phyloP scores from a whole-genome alignment of 331 rosid genomes.

The Quercus lobata region DNA sequence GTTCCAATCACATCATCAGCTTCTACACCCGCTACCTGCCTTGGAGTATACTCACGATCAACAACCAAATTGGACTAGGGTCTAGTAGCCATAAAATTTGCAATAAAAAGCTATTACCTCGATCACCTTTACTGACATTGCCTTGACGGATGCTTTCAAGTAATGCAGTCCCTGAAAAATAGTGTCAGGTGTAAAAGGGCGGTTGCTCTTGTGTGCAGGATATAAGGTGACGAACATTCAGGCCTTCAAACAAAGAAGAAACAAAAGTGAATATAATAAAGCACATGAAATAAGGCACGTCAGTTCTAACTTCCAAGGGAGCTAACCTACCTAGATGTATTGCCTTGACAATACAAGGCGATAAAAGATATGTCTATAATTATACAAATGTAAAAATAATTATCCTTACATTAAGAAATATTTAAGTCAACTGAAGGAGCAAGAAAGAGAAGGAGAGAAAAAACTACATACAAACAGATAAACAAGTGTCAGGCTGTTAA shows the following conservation, averaged over 20 bases:
- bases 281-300: background rate
- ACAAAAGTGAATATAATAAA: slow-evolving; percentile 9
- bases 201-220: slow-evolving; percentile 90
- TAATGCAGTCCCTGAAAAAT: slow-evolving; percentile 95
- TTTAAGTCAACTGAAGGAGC: background rate
- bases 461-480: background rate
- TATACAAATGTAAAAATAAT: background rate
- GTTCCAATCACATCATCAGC: slow-evolving; percentile 99
- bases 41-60: slow-evolving; percentile 26
- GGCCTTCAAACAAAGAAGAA: slow-evolving; percentile 45
- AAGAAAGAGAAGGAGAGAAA: background rate
- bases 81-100: slow-evolving; percentile 11
- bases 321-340: background rate
- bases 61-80: slow-evolving; percentile 6
- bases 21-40: slow-evolving; percentile 94
- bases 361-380: background rate
- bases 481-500: background rate
- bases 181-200: slow-evolving; percentile 96
- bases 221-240: slow-evolving; percentile 83
- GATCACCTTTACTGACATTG: slow-evolving; percentile 85
- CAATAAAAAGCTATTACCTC: slow-evolving; percentile 58
- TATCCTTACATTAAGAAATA: background rate
- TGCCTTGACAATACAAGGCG: background rate
- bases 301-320: background rate
- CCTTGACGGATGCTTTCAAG: slow-evolving; percentile 90